Conservation (phyloP, 305 asterid species). For the Petunia hybrid region DNA sequence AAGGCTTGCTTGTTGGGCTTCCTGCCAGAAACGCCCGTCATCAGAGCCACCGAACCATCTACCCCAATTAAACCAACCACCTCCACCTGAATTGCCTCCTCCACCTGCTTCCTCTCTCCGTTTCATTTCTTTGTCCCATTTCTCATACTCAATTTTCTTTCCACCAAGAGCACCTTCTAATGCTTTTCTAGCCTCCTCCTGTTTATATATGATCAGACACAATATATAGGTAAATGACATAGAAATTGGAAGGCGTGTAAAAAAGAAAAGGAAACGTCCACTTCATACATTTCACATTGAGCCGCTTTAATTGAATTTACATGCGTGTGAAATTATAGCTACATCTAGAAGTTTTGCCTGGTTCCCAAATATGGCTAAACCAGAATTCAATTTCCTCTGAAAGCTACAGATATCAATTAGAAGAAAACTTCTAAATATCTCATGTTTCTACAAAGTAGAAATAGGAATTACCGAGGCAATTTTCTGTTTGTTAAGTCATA, state of each 20-base stretch:
- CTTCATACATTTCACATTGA: background rate
- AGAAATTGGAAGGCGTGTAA: slow-evolving; percentile 13
- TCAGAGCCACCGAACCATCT: slow-evolving; percentile 74
- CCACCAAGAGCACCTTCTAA: slow-evolving; percentile 90
- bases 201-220: slow-evolving; percentile 34
- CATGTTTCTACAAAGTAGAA: background rate
- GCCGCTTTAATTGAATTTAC: background rate
- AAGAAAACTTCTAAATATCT: background rate
- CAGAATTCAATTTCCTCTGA: background rate
- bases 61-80: slow-evolving; percentile 81
- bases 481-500: background rate
- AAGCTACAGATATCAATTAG: background rate
- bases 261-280: background rate
- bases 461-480: background rate
- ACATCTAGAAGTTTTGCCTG: background rate
- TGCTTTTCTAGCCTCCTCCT: slow-evolving; percentile 94
- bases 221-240: slow-evolving; percentile 3
- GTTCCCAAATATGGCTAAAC: background rate
- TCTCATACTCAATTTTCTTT: slow-evolving; percentile 83
- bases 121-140: slow-evolving; percentile 88
- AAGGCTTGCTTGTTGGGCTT: slow-evolving; percentile 83
- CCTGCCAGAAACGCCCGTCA: slow-evolving; percentile 87
- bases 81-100: slow-evolving; percentile 79
- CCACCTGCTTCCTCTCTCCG: slow-evolving; percentile 80
- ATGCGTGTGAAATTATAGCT: background rate